phyloP scores from a whole-genome alignment of 805 yeast genomes.

The Yarrowia osloensis region DNA sequence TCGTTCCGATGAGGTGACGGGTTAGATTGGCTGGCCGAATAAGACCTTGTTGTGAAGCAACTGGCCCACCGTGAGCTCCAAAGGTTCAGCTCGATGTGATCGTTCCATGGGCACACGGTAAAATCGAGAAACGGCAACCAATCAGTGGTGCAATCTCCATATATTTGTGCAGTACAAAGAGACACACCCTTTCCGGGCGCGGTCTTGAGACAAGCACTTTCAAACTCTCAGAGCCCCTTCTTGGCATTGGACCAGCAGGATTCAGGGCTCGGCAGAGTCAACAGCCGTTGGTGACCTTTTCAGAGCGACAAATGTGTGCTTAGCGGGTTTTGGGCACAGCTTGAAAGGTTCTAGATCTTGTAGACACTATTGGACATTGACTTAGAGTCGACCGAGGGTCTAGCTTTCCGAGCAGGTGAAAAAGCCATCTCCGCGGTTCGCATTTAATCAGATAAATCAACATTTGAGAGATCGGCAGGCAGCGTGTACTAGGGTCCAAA shows the following conservation, averaged over 20 bases:
- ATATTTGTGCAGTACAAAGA: neutral
- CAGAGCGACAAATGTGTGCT: too few relatives aligned
- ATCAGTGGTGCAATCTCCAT: neutral
- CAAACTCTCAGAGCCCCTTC: constrained; percentile 13
- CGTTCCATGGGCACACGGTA: too few relatives aligned
- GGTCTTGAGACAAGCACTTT: neutral
- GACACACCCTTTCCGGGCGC: neutral
- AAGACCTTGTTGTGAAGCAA: neutral
- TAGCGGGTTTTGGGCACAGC: neutral
- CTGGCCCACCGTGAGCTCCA: neutral
- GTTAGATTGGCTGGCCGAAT: neutral
- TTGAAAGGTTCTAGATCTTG: neutral
- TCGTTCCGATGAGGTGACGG: neutral
- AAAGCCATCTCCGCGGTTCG: neutral
- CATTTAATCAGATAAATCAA: constrained; percentile 24
- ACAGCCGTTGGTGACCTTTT: neutral
- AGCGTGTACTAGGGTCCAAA: constrained; percentile 11
- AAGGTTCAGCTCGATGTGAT: too few relatives aligned
- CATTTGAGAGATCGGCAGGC: neutral
- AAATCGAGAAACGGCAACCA: neutral
- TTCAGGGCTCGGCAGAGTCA: neutral
- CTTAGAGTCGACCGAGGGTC: neutral
- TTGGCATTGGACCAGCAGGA: neutral
- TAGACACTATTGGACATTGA: neutral
- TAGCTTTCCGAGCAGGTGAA: neutral